Evolutionary conservation across 345 rosid species (phyloP), one percentile per base, ranked within the genome.

Genomic region (Salix suchowensis): DNA sequence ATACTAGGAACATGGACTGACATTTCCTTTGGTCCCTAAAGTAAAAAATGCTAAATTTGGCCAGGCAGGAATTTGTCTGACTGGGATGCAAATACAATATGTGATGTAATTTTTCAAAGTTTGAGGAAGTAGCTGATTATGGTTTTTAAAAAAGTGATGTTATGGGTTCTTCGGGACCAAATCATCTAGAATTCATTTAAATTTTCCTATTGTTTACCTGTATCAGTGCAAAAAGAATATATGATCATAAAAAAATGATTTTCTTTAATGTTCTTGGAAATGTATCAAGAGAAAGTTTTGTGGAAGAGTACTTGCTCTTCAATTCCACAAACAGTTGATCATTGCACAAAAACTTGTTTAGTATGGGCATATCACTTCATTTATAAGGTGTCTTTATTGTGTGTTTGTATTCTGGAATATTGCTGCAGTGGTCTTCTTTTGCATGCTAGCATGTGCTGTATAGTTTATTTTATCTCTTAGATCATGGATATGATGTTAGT

Each of bases 401-500:
- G 23, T 23, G 9, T n/a, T 68, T 64, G 5, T 69, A 14, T 61
- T 44, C 19, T 12, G 39, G 21, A 34, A 73, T 32, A 9, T 65
- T 65, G 68, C 36, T 32, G n/a, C 16, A 4, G 50, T 13, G 68
- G 32, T 48, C 26, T 46, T 68, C 75, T 19, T 62, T 21, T n/a
- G 12, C 8, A 11, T 32, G 16, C 30, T 48, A 32, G 46, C 76
- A 42, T 42, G 8, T 62, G 11, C 18, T 60, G 6, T 64, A 2
- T 36, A 64, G 36, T 73, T 24, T 24, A 61, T 36, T 44, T 71
- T 37, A 18, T 42, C 42, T 44, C 7, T 55, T 52, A 21, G 67
- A 69, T 44, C 26, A 8, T 14, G 26, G n/a, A 71, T 72, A 30
- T 75, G 28, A 58, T 72, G 8, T 67, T 81, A 5, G 32, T 76